These are phyloP conservation scores for Populus pruinosa DNA, from an alignment of 345 rosid species.

Conservation along the genomic window DNA sequence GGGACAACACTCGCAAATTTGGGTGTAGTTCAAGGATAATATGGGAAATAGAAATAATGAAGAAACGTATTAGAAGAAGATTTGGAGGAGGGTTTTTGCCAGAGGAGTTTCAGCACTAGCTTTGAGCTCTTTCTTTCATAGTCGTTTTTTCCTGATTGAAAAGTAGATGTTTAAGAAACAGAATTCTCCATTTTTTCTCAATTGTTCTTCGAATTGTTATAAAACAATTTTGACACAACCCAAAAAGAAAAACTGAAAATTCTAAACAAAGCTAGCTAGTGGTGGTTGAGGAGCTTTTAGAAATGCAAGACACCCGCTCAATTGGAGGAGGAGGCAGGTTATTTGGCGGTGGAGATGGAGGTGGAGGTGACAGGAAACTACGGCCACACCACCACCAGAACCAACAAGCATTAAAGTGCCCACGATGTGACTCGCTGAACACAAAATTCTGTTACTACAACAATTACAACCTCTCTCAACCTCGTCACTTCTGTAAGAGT, in stretches of 20 bases:
- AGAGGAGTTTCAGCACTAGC: conserved; percentile 17
- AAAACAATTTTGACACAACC: not conserved
- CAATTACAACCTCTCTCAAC: conserved; percentile 97
- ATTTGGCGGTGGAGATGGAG: conserved; percentile 38
- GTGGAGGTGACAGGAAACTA: conserved; percentile 61
- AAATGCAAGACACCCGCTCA: conserved; percentile 65
- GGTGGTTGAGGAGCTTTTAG: not conserved
- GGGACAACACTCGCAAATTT: not conserved
- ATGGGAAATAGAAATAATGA: conserved; percentile 10
- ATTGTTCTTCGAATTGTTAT: not conserved
- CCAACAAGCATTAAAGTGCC: conserved; percentile 86
- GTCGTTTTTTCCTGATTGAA: not conserved
- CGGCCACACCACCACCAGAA: conserved; percentile 60
- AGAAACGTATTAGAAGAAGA: conserved; percentile 5
- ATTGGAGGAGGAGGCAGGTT: conserved; percentile 39
- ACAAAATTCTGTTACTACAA: conserved; percentile 98
- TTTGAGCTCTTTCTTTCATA: not conserved
- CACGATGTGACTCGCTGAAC: conserved; percentile 86
- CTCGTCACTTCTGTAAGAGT: conserved; percentile 94
- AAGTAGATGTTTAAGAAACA: not conserved
- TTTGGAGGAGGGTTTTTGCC: conserved; percentile 37
- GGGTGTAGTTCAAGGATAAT: not conserved
- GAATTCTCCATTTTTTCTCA: not conserved
- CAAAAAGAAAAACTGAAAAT: not conserved
- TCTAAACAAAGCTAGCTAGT: too few species aligned